Percentiles rank a stretch among this genome's conserved stretches.
phyloP scores from a whole-genome alignment of 345 rosid genomes.

The Salix brachista region DNA sequence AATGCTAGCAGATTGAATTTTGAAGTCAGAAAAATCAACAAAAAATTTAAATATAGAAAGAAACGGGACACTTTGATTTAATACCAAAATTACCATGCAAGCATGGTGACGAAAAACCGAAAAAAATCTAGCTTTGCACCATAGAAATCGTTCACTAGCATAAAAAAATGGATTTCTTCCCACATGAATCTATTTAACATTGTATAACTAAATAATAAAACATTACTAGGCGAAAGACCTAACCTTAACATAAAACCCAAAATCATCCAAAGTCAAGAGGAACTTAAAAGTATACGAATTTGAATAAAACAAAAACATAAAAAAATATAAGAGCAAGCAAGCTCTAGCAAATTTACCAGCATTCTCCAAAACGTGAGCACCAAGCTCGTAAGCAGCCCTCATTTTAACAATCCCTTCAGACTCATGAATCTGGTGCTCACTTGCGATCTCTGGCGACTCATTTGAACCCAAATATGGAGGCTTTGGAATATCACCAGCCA shows the following conservation, averaged over 20 bases:
- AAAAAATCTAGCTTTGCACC: background rate
- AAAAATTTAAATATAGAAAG: background rate
- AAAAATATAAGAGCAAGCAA: background rate
- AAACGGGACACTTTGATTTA: background rate
- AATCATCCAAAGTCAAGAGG: background rate
- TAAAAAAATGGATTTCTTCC: background rate
- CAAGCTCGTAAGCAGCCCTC: slow-evolving; percentile 92
- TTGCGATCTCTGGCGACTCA: slow-evolving; percentile 57
- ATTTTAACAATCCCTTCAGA: slow-evolving; percentile 61
- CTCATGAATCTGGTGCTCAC: slow-evolving; percentile 64
- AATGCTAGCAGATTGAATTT: background rate
- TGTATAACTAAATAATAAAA: background rate
- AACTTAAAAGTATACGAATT: background rate
- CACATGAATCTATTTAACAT: background rate
- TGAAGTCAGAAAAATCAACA: background rate
- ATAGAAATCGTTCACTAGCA: background rate
- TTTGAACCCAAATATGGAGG: slow-evolving; percentile 69
- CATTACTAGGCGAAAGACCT: background rate
- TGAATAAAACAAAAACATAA: background rate
- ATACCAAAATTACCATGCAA: too few relatives aligned
- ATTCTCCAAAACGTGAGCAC: slow-evolving; percentile 69
- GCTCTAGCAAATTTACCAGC: slow-evolving; percentile 70
- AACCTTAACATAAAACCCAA: background rate
- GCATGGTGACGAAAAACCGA: too few relatives aligned
- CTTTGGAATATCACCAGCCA: slow-evolving; percentile 70